Conservation (phyloP, 768 basidiomycete species). For the Ephemerocybe angulata region DNA sequence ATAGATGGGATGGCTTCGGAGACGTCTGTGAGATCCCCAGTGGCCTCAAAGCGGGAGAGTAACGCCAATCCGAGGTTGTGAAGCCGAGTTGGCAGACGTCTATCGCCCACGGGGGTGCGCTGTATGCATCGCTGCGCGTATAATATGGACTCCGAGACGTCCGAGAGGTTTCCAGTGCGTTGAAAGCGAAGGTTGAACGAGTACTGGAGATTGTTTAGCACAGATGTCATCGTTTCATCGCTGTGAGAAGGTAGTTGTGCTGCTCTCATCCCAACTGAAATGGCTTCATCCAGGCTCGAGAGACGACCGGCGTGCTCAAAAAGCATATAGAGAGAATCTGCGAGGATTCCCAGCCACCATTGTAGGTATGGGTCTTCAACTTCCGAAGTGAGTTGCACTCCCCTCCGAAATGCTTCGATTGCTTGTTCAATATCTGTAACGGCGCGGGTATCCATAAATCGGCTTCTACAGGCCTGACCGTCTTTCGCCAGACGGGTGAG, state of each 20-base stretch:
- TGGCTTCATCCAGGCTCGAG: too few relatives aligned
- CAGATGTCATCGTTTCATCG: too few relatives aligned
- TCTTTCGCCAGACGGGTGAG: too few relatives aligned
- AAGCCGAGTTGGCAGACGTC: neutral
- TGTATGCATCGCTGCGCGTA: constrained; percentile 4
- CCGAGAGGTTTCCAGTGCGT: constrained; percentile 8
- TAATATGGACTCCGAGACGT: constrained; percentile 12
- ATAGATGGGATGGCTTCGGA: neutral
- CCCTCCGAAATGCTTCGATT: too few relatives aligned
- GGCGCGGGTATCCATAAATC: too few relatives aligned
- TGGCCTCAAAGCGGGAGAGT: constrained; percentile 10
- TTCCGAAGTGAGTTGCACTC: constrained; percentile 6
- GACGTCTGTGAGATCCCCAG: neutral
- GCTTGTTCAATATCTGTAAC: too few relatives aligned
- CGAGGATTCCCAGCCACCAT: too few relatives aligned
- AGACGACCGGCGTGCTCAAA: constrained; percentile 3
- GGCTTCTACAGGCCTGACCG: too few relatives aligned
- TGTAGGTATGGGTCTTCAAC: too few relatives aligned
- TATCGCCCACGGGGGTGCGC: constrained; percentile 4
- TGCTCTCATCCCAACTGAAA: too few relatives aligned
- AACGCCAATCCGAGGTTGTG: constrained; percentile 10
- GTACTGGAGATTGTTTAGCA: too few relatives aligned
- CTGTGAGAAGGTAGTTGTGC: too few relatives aligned
- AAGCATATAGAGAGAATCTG: constrained; percentile 17
- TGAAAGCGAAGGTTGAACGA: constrained; percentile 10